Conservation (phyloP, 176 grass and related monocot species). For the Saccharum officinarum region DNA sequence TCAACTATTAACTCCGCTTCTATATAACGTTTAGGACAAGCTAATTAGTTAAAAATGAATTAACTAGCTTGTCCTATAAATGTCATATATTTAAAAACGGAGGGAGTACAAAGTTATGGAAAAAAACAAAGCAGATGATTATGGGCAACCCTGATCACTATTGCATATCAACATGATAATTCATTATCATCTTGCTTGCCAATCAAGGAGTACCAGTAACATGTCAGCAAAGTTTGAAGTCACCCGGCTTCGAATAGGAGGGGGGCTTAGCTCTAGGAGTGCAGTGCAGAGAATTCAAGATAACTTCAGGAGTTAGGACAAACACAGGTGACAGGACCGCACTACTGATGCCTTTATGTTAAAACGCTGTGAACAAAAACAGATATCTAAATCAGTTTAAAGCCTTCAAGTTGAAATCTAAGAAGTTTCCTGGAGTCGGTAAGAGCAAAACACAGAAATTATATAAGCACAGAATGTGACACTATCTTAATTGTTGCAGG, state of each 20-base stretch:
- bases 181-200: not conserved
- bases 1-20: not conserved
- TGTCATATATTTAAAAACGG: not conserved
- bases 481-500: not conserved
- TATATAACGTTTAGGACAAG: not conserved
- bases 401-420: not conserved
- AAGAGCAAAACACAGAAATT: not conserved
- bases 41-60: not conserved
- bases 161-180: not conserved
- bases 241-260: not conserved
- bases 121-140: not conserved
- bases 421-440: not conserved
- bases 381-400: not conserved
- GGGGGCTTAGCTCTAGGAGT: not conserved
- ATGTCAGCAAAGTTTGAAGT: not conserved
- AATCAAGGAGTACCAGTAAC: not conserved
- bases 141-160: not conserved
- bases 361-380: not conserved
- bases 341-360: not conserved
- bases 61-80: not conserved
- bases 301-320: slow-evolving; percentile 5
- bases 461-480: not conserved
- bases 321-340: not conserved
- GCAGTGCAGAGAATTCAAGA: not conserved
- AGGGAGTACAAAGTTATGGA: not conserved